Evolutionary conservation across 106 monocot species (phyloP).

Genomic region (Phalaenopsis aphrodite): DNA sequence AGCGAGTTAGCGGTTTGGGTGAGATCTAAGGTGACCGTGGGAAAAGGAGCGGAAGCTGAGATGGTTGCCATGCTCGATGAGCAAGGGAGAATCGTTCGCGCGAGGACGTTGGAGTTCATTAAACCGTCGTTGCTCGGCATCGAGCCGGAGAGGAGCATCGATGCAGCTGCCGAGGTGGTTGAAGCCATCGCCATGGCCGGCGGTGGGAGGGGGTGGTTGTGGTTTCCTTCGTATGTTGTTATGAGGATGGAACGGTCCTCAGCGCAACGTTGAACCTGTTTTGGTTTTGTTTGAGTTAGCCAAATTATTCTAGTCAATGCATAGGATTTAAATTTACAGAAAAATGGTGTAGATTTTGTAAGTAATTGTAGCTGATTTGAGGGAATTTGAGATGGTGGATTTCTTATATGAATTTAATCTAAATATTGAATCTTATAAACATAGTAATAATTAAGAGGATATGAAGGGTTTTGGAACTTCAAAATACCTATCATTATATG

Average conservation of each 20-base stretch:
- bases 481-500: too few relatives aligned
- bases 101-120: constrained; percentile 42
- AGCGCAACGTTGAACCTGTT: constrained; percentile 59
- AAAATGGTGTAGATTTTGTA: too few relatives aligned
- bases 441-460: too few relatives aligned
- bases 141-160: constrained; percentile 67
- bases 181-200: constrained; percentile 77
- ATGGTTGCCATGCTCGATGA: constrained; percentile 70
- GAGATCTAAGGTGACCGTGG: constrained; percentile 68
- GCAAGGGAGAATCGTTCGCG: constrained; percentile 49
- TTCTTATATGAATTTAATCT: too few relatives aligned
- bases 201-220: constrained; percentile 77
- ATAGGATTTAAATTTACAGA: too few relatives aligned
- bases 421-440: too few relatives aligned
- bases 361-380: too few relatives aligned
- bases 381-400: too few relatives aligned
- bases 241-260: constrained; percentile 55
- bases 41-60: constrained; percentile 78
- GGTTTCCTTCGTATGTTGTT: constrained; percentile 67
- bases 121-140: constrained; percentile 48
- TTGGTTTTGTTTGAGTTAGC: background rate
- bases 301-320: too few relatives aligned
- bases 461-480: too few relatives aligned
- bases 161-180: constrained; percentile 56
- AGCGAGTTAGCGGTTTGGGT: constrained; percentile 26